Percentiles rank a stretch among this genome's conserved stretches.
These are phyloP conservation scores for Phoma herbarum DNA, from an alignment of 2,329 filamentous ascomycete genomes.

Conservation along the genomic window DNA sequence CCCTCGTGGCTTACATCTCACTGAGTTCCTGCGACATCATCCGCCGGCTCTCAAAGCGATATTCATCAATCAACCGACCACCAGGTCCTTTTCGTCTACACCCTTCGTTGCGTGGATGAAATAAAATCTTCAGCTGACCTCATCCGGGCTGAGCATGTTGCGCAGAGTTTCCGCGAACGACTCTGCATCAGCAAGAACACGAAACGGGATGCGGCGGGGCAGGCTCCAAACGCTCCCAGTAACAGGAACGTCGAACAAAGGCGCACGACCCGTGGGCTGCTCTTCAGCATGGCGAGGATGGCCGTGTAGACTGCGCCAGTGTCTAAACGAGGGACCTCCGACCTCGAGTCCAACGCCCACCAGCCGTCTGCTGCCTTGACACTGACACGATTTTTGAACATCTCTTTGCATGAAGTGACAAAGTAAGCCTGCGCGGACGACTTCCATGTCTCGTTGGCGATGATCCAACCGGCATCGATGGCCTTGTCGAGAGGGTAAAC, in stretches of 20 bases:
- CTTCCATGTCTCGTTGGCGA: background rate
- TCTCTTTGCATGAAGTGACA: background rate
- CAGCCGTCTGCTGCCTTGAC: background rate
- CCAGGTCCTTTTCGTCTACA: background rate
- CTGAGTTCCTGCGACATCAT: background rate
- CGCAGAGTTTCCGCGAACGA: too few relatives aligned
- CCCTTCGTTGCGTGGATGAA: background rate
- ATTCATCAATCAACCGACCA: background rate
- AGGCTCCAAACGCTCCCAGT: background rate
- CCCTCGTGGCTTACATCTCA: background rate
- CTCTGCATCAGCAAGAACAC: background rate
- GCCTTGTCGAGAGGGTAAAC: background rate
- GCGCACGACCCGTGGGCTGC: background rate
- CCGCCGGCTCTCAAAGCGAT: background rate
- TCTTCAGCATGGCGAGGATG: background rate
- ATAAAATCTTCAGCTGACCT: background rate
- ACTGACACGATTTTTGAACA: background rate
- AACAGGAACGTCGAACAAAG: background rate
- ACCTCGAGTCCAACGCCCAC: background rate
- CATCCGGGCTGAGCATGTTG: background rate
- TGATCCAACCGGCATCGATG: background rate
- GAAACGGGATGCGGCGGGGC: too few relatives aligned
- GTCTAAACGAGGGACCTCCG: background rate
- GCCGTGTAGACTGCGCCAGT: background rate
- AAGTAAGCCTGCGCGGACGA: background rate